Percentiles rank a stretch among this genome's conserved stretches.
Evolutionary conservation across 2,329 filamentous ascomycete species (phyloP).

Genomic region (Coniochaeta sp.): DNA sequence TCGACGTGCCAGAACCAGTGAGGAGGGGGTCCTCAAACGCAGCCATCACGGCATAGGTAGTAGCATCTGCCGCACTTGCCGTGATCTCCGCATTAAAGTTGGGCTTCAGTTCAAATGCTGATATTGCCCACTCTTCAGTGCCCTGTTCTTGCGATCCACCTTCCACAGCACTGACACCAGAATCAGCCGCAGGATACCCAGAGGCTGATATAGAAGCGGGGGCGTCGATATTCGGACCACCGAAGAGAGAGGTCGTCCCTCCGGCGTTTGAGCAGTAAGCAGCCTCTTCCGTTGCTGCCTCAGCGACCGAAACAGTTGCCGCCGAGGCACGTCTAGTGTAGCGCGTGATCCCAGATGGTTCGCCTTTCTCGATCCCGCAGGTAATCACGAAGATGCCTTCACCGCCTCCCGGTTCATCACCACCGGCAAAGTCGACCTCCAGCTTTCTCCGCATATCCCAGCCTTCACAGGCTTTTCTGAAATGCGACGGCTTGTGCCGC

Average conservation of each 20-base stretch:
- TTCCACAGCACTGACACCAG: background rate
- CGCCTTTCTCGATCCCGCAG: constrained; percentile 58
- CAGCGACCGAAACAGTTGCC: constrained; percentile 2
- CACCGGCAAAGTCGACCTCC: constrained; percentile 82
- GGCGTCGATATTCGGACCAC: constrained; percentile 19
- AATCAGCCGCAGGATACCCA: background rate
- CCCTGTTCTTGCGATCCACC: background rate
- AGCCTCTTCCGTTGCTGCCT: constrained; percentile 8
- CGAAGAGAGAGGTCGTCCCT: background rate
- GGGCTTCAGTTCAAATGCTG: constrained; percentile 53
- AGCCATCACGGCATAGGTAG: constrained; percentile 62
- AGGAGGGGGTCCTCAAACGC: constrained; percentile 71
- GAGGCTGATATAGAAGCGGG: constrained; percentile 14
- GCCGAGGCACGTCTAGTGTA: constrained; percentile 27
- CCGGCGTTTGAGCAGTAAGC: constrained; percentile 4
- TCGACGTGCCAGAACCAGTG: constrained; percentile 35
- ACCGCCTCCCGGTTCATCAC: constrained; percentile 68
- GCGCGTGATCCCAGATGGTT: constrained; percentile 33
- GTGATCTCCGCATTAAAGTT: constrained; percentile 57
- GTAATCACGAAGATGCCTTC: constrained; percentile 70
- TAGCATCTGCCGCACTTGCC: constrained; percentile 64
- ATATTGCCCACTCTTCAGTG: constrained; percentile 58
- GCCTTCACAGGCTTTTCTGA: constrained; percentile 67
- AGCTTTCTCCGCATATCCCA: constrained; percentile 90
- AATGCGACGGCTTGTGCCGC: constrained; percentile 65